A percentile compares a stretch with the other conserved stretches of the same genome.
These are phyloP conservation scores for Neurospora sp. DNA, from an alignment of 495 filamentous ascomycete genomes.

Conservation along the genomic window DNA sequence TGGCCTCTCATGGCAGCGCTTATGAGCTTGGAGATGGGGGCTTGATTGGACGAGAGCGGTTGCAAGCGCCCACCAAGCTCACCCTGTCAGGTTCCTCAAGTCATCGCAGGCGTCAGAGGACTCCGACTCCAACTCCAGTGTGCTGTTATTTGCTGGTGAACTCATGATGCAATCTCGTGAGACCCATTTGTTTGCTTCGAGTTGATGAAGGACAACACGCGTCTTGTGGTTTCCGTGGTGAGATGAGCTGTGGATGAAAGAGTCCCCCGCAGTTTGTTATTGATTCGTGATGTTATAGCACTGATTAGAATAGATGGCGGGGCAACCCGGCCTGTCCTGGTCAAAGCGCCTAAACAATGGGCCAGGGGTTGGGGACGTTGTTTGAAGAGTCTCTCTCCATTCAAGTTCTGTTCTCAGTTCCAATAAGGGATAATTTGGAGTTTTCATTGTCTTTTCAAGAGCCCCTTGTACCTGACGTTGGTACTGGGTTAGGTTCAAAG, in stretches of 20 bases:
- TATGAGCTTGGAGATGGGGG: conserved; percentile 11
- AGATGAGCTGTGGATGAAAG: neutral
- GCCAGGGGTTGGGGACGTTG: neutral
- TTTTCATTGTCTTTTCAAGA: neutral
- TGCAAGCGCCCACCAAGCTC: conserved; percentile 15
- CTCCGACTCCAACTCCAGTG: neutral
- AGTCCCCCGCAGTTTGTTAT: neutral
- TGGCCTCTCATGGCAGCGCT: conserved; percentile 14
- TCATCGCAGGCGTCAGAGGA: neutral
- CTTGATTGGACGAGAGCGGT: conserved; percentile 13
- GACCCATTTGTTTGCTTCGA: neutral
- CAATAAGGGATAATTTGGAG: neutral
- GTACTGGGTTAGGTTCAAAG: neutral
- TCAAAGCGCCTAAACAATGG: neutral
- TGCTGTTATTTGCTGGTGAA: neutral
- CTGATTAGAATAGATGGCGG: neutral
- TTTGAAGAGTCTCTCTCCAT: neutral
- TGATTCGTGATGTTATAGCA: neutral
- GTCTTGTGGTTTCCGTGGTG: neutral
- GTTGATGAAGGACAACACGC: neutral
- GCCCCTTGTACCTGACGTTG: neutral
- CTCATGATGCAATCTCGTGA: neutral
- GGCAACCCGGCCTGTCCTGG: neutral
- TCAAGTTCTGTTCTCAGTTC: too few relatives aligned
- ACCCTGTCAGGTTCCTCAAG: neutral